Base-by-base conservation (phyloP, 306 rosid species). In the Cucurbita moschata region DNA sequence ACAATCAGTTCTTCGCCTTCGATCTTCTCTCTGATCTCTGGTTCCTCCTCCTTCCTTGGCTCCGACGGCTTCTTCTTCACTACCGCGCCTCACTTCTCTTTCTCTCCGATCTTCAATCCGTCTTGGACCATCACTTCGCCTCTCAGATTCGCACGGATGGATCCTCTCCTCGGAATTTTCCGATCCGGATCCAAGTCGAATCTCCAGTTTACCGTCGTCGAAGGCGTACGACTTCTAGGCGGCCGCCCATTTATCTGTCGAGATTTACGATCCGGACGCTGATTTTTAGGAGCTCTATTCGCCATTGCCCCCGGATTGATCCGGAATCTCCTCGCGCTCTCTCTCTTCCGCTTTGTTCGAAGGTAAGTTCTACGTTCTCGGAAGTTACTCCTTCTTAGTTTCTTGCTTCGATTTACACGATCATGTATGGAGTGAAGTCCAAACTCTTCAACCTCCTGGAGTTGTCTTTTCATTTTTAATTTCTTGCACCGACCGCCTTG, bases 121-220 rank as follows among this genome's bases (percentile, higher is more conserved):
- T 8, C 15, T 0, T 88, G 87, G 92, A 78, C 18, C 8, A 12
- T 75, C 74, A 83, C 96, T 10, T 78, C 91, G 0, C 85, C 96
- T n/a, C 85, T 90, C 21, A 82, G 83, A 30, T 89, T 85, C 73
- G 86, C 98, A 4, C 84, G 96, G 1, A 80, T 80, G 19, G 90
- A 92, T 81, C 96, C 96, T 40, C 96, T 92, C 5, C 18, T 92
- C n/a, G 92, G 86, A 35, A 96, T 88, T 50, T 87, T 86, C 81
- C 15, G 21, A 13, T 65, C 60, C n/a, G 62, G 16, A 0, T 50
- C 55, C 10, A 53, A 53, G 57, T 21, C n/a, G 46, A 8, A 57
- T 15, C 76, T 79, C 0, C 80, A 66, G 14, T 92, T 90, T 80
- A 81, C 90, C 7, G 84, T 92, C 38, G 96, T 84, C 14, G 96